These are phyloP conservation scores for Ochetophila trinervis DNA, from an alignment of 306 rosid genomes.

Conservation along the genomic window DNA sequence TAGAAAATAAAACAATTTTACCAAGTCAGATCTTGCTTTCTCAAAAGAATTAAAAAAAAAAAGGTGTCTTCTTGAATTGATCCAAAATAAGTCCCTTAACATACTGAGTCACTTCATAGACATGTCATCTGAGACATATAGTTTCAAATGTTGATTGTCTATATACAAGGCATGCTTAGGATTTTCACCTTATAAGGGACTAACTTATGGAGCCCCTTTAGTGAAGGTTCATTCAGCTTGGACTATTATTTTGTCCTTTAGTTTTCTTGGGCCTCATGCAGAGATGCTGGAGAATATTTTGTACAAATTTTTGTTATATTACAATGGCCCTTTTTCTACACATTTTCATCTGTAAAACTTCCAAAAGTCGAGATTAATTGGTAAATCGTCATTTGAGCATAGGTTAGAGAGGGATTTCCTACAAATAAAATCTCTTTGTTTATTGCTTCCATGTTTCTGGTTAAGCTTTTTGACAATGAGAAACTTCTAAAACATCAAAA, in stretches of 20 bases:
- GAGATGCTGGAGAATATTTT: not conserved
- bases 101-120: not conserved
- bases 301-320: not conserved
- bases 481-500: no score
- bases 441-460: no score
- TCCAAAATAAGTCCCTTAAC: not conserved
- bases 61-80: no score
- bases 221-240: slow-evolving; percentile 11
- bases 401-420: no score
- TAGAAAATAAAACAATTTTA: no score
- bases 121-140: not conserved
- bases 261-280: not conserved
- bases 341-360: not conserved
- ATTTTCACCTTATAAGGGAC: not conserved
- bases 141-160: not conserved
- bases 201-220: not conserved
- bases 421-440: no score
- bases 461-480: no score
- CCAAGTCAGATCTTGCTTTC: no score
- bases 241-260: not conserved
- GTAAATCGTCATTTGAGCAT: not conserved
- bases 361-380: not conserved
- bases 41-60: no score
- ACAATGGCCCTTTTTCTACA: not conserved
- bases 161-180: not conserved